phyloP scores from a whole-genome alignment of 202 grass and related monocot genomes.

The Panicum hallii region DNA sequence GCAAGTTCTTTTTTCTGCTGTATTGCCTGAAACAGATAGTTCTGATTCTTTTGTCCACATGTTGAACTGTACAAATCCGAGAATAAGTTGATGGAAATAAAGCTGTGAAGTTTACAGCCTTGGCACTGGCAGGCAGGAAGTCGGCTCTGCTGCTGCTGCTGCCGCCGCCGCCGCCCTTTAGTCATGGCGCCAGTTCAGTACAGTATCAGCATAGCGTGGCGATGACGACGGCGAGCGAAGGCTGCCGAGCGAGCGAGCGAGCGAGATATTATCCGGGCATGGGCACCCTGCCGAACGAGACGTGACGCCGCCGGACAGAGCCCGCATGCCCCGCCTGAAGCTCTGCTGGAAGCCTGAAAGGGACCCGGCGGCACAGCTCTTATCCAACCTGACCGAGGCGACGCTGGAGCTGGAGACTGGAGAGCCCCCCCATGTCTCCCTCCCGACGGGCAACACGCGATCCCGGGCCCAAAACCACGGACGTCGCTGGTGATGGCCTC shows the following conservation, averaged over 20 bases:
- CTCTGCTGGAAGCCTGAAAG: constrained; percentile 15
- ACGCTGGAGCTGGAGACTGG: not conserved
- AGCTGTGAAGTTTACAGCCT: not conserved
- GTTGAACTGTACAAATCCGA: constrained; percentile 25
- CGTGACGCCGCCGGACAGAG: not conserved
- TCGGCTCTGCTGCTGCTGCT: not conserved
- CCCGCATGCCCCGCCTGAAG: no score
- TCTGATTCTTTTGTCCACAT: constrained; percentile 26
- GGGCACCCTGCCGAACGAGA: not conserved
- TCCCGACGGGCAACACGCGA: not conserved
- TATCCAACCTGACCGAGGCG: not conserved
- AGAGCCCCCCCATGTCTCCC: not conserved
- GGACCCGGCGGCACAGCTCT: not conserved
- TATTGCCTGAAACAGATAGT: not conserved
- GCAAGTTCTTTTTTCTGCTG: not conserved
- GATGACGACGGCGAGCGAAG: not conserved
- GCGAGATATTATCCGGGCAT: constrained; percentile 21
- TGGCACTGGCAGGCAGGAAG: not conserved
- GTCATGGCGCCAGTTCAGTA: not conserved
- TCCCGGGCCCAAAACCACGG: not conserved
- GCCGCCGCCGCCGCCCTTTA: not conserved
- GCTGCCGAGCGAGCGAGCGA: not conserved
- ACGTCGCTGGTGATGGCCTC: not conserved
- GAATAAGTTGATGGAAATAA: constrained; percentile 30
- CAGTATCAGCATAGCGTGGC: not conserved